Conservation (phyloP, 202 grass and related monocot species). For the Panicum virgatum region DNA sequence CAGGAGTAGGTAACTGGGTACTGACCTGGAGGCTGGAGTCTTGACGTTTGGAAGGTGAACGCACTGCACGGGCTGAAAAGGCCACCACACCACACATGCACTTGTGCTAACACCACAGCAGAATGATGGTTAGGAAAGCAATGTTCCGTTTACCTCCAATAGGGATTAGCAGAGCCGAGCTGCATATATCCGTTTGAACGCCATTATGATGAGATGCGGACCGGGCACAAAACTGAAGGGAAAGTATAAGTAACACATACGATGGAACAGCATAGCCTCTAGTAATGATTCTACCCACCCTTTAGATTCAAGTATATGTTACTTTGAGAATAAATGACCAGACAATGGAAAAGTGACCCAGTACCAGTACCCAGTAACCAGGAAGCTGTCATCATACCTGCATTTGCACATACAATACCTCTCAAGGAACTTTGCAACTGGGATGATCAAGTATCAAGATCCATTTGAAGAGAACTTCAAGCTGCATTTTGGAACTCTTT, state of each 20-base stretch:
- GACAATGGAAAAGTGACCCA: constrained; percentile 31
- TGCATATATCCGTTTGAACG: background rate
- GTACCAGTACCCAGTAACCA: background rate
- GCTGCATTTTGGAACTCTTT: background rate
- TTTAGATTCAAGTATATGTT: constrained; percentile 34
- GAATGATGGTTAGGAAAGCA: constrained; percentile 42
- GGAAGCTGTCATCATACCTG: background rate
- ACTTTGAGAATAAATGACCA: constrained; percentile 16
- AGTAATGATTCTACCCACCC: constrained; percentile 42
- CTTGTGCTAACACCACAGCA: constrained; percentile 2
- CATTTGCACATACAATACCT: constrained; percentile 3
- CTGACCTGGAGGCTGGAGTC: constrained; percentile 53
- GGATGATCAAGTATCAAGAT: background rate
- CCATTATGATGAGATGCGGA: constrained; percentile 22
- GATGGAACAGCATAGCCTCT: constrained; percentile 13
- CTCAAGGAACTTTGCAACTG: background rate
- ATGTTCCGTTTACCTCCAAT: constrained; percentile 43
- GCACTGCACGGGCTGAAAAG: constrained; percentile 31
- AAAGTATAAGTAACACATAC: constrained; percentile 6
- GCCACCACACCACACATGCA: constrained; percentile 39
- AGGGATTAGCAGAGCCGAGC: background rate
- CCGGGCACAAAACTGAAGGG: constrained; percentile 12
- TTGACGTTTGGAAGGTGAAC: constrained; percentile 43
- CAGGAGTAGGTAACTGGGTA: constrained; percentile 44
- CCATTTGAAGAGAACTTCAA: background rate